Evolutionary conservation across 257 asterid genomes (phyloP).

Genomic region (Nicotiana obtusifolia): DNA sequence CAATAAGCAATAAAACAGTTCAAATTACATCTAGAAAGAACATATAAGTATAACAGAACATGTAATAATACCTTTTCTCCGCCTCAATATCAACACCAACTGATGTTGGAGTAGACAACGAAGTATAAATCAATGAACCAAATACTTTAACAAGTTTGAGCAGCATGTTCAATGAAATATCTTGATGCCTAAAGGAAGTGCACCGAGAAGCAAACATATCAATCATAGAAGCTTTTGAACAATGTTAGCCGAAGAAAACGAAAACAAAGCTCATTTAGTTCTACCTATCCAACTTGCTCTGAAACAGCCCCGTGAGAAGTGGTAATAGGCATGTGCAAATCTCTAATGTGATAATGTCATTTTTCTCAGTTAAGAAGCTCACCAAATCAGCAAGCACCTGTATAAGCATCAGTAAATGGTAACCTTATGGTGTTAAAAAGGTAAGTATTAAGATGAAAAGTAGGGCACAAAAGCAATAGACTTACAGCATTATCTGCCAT

Average conservation of each 20-base stretch:
- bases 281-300: conserved; percentile 82
- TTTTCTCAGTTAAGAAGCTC: conserved; percentile 65
- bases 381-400: conserved; percentile 95
- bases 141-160: conserved; percentile 84
- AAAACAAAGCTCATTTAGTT: background rate
- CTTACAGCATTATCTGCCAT: conserved; percentile 88
- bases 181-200: conserved; percentile 65
- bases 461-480: conserved; percentile 8
- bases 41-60: background rate
- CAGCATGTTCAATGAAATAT: conserved; percentile 74
- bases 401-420: conserved; percentile 7
- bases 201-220: background rate
- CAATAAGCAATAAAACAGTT: conserved; percentile 14
- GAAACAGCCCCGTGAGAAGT: conserved; percentile 65
- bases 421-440: conserved; percentile 8
- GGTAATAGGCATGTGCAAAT: conserved; percentile 83
- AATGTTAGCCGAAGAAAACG: background rate
- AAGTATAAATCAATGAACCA: conserved; percentile 82
- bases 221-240: background rate
- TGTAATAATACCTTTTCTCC: conserved; percentile 64
- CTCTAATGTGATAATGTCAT: conserved; percentile 71
- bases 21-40: background rate
- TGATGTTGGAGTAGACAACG: conserved; percentile 75
- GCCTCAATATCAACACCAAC: conserved; percentile 99
- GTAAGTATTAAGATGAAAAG: background rate